Evolutionary conservation across 495 filamentous ascomycete genomes (phyloP), one percentile per base, ranked within the genome.

Genomic region (Xylaria grammica): DNA sequence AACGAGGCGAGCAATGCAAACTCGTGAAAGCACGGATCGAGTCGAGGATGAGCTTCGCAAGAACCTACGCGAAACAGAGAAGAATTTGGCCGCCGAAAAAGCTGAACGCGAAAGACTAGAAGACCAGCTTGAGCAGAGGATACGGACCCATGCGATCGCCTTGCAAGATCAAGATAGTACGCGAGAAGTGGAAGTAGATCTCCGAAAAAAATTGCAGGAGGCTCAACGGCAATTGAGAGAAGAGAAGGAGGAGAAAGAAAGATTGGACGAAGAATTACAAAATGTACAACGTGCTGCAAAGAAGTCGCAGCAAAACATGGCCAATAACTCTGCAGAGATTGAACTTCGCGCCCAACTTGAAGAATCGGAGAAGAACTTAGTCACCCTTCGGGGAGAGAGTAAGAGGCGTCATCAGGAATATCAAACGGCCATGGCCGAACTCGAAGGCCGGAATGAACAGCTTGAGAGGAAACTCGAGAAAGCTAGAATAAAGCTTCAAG

Each of bases 401-500:
- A 76, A 74, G 32, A 67, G 72, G 7, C 79, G 76, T 22, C n/a
- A 32, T 0, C 70, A 75, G 29, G 71, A 77, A 58, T 60, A 62
- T 42, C 69, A 77, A 67, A 77, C 78, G 30, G 74, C 77, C 9
- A 48, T 78, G 19, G 68, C 68, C 5, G 84, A 85, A 49, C 85
- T 79, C 63, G 84, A 89, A 51, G 76, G 77, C 17, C 82, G 86
- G 44, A 85, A 82, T 44, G 76, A 83, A 22, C 76, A 84, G 1
- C 77, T 90, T 7, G 89, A 93, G 64, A 85, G 83, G 57, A 90
- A 87, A 70, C 74, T 94, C 30, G 88, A 90, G 44, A 82, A 85
- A 34, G 79, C 92, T 40, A 85, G 82, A 61, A 83, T 80, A 29
- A 93, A 94, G 70, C 74, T 93, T 9, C 84, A 80, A 34, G 80